Conservation (phyloP, 495 filamentous ascomycete species). For the Neurospora terricola region DNA sequence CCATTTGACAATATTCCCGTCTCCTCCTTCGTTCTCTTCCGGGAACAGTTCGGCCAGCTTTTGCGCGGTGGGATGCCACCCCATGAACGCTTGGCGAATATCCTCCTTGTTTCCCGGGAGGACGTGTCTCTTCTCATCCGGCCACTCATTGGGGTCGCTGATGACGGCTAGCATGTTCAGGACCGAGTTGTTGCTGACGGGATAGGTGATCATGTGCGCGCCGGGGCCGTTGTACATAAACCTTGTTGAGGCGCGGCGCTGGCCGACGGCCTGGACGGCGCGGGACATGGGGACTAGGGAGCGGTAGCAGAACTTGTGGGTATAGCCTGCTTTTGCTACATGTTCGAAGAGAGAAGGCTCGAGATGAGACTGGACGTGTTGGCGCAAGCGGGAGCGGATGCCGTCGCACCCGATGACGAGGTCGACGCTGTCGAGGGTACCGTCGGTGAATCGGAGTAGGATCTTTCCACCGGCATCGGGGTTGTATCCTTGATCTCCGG, state of each 20-base stretch:
- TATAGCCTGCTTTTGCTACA: slow-evolving; percentile 23
- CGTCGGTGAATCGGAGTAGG: slow-evolving; percentile 25
- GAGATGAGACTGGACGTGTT: slow-evolving; percentile 21
- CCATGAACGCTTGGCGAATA: slow-evolving; percentile 19
- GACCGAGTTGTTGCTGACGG: slow-evolving; percentile 24
- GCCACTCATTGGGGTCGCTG: slow-evolving; percentile 24
- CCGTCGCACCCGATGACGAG: slow-evolving; percentile 38
- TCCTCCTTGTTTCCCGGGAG: slow-evolving; percentile 21
- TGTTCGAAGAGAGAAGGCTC: not conserved
- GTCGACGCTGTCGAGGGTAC: slow-evolving; percentile 20
- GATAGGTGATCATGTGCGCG: slow-evolving; percentile 31
- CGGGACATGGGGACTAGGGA: slow-evolving; percentile 29
- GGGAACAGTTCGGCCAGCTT: slow-evolving; percentile 33
- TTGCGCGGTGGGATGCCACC: slow-evolving; percentile 30
- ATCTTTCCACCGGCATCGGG: slow-evolving; percentile 10
- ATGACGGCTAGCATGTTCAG: slow-evolving; percentile 34
- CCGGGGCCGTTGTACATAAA: slow-evolving; percentile 35
- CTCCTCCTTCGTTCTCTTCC: slow-evolving; percentile 4
- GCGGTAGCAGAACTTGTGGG: slow-evolving; percentile 34
- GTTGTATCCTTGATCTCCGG: not conserved
- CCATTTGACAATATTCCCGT: slow-evolving; percentile 37
- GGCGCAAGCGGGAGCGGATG: slow-evolving; percentile 31
- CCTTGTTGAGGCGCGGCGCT: slow-evolving; percentile 14
- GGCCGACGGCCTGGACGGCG: slow-evolving; percentile 20
- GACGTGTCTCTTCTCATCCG: slow-evolving; percentile 24